Percentiles rank a stretch among this genome's conserved stretches.
phyloP scores from a whole-genome alignment of 1,284 basidiomycete species.

The Cystobasidiaceae sp. region DNA sequence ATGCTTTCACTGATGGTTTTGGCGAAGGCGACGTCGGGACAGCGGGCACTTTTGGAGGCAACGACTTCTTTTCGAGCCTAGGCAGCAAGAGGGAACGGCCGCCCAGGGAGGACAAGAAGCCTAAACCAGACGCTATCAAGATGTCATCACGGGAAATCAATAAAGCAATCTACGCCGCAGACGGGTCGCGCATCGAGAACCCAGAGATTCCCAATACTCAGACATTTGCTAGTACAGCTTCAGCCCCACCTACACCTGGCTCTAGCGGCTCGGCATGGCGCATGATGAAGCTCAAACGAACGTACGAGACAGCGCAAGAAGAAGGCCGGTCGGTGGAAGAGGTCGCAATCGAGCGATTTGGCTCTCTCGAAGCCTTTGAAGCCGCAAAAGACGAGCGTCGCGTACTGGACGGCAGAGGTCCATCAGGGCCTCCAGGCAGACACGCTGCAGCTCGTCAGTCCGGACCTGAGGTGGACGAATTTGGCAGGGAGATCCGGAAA shows the following conservation, averaged over 20 bases:
- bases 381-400: slow-evolving; percentile 80
- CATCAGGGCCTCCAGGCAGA: background rate
- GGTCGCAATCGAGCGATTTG: slow-evolving; percentile 82
- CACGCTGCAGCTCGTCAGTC: slow-evolving; percentile 48
- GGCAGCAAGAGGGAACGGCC: slow-evolving; percentile 64
- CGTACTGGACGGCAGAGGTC: slow-evolving; percentile 72
- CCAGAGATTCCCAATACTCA: slow-evolving; percentile 51
- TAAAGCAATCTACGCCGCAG: slow-evolving; percentile 56
- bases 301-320: slow-evolving; percentile 84
- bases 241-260: slow-evolving; percentile 60
- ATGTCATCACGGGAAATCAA: slow-evolving; percentile 66
- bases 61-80: slow-evolving; percentile 82
- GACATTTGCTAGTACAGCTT: slow-evolving; percentile 42
- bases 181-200: slow-evolving; percentile 53
- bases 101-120: slow-evolving; percentile 6
- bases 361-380: slow-evolving; percentile 73
- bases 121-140: slow-evolving; percentile 1
- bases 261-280: slow-evolving; percentile 92
- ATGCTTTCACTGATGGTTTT: slow-evolving; percentile 61
- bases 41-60: slow-evolving; percentile 33
- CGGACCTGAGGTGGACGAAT: slow-evolving; percentile 38
- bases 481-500: slow-evolving; percentile 40
- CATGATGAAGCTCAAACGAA: slow-evolving; percentile 89
- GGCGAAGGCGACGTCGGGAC: slow-evolving; percentile 57
- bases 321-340: slow-evolving; percentile 69